Evolutionary conservation across 768 basidiomycete genomes (phyloP).

Genomic region (Phaeotremella skinneri): DNA sequence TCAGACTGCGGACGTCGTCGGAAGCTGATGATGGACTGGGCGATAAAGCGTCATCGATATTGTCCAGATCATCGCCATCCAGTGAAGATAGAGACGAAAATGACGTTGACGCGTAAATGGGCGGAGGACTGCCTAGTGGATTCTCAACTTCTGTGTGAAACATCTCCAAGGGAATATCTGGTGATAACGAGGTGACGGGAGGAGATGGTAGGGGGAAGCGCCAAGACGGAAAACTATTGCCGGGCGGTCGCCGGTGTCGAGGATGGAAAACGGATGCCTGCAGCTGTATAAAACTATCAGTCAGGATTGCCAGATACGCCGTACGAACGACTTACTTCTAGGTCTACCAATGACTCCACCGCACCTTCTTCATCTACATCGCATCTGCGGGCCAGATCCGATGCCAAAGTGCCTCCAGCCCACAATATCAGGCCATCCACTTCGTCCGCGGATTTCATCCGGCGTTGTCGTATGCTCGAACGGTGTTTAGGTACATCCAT

Average conservation of each 20-base stretch:
- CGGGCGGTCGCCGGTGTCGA: conserved; percentile 1
- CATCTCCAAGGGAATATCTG: conserved; percentile 31
- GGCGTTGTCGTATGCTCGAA: conserved; percentile 16
- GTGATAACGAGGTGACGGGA: conserved; percentile 31
- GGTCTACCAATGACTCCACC: neutral
- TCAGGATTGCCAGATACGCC: no score
- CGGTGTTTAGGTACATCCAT: neutral
- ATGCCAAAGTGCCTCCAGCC: neutral
- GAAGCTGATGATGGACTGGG: neutral
- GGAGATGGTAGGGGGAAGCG: conserved; percentile 40
- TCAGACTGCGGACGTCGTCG: neutral
- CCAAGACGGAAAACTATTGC: conserved; percentile 24
- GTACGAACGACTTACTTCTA: neutral
- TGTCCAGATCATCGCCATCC: neutral
- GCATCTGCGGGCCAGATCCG: neutral
- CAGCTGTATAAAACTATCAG: neutral
- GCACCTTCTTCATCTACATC: neutral
- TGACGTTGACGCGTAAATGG: neutral
- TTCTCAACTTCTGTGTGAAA: conserved; percentile 30
- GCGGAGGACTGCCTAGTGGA: conserved; percentile 17
- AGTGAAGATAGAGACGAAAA: neutral
- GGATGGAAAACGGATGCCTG: neutral
- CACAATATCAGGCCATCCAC: conserved; percentile 21
- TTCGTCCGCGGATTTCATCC: conserved; percentile 30
- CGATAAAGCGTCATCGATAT: neutral